phyloP scores from a whole-genome alignment of 139 green algal species.

The Tetradesmus lagerheimii region DNA sequence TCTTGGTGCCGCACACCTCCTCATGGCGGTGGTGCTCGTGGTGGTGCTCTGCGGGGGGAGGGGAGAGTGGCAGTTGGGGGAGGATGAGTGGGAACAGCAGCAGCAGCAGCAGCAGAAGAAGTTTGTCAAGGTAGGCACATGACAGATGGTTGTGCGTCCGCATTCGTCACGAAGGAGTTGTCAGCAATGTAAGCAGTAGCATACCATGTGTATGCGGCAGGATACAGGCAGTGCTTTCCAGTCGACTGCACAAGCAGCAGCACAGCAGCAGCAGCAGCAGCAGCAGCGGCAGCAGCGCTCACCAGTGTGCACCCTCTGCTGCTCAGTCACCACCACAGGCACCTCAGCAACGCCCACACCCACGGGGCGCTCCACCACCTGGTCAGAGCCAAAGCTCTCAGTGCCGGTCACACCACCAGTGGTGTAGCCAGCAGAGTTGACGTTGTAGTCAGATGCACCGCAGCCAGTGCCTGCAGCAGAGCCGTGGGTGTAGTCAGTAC shows the following conservation, averaged over 20 bases:
- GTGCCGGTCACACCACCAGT: background rate
- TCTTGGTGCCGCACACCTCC: constrained; percentile 43
- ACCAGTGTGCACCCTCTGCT: background rate
- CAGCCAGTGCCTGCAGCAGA: background rate
- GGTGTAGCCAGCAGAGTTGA: background rate
- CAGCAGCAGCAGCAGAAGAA: background rate
- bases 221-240: no score
- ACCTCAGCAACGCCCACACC: constrained; percentile 36
- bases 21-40: background rate
- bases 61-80: background rate
- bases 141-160: background rate
- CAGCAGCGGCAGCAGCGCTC: background rate
- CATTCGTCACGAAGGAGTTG: no score
- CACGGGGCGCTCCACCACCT: constrained; percentile 1
- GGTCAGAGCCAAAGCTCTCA: background rate
- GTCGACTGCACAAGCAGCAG: no score
- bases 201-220: no score
- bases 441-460: background rate
- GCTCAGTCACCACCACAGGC: constrained; percentile 37
- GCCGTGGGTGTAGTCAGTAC: background rate
- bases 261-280: background rate
- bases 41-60: background rate
- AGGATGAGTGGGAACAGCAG: background rate
- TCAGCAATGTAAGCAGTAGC: no score
- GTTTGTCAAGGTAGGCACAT: background rate